phyloP scores from a whole-genome alignment of 2,329 filamentous ascomycete species.

The Diplodia corticola region DNA sequence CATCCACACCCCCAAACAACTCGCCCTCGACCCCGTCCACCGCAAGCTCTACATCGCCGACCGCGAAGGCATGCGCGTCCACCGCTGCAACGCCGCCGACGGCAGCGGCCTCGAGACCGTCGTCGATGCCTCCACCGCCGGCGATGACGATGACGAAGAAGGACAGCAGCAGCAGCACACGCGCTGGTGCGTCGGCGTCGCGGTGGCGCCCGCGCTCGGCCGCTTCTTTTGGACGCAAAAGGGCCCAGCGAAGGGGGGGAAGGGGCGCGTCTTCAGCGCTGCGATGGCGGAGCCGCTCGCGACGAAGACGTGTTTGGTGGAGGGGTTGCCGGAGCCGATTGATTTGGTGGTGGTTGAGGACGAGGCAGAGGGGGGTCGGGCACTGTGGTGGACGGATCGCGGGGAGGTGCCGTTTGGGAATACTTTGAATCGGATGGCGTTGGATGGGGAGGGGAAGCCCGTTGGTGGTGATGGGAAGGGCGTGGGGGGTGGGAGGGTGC shows the following conservation, averaged over 20 bases:
- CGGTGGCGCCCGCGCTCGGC: conserved; percentile 45
- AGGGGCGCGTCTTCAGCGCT: conserved; percentile 57
- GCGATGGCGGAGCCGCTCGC: conserved; percentile 44
- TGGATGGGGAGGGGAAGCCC: background rate
- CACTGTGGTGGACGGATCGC: conserved; percentile 64
- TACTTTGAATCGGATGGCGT: conserved; percentile 48
- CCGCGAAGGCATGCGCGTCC: conserved; percentile 44
- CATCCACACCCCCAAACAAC: conserved; percentile 53
- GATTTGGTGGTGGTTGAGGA: no score
- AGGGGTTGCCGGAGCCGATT: conserved; percentile 52
- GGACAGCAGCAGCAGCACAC: conserved; percentile 33
- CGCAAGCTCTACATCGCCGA: conserved; percentile 45
- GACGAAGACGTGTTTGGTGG: conserved; percentile 41
- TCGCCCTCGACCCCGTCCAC: conserved; percentile 35
- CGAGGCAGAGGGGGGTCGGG: no score
- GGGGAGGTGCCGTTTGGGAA: conserved; percentile 60
- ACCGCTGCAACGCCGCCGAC: conserved; percentile 37
- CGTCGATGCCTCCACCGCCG: conserved; percentile 36
- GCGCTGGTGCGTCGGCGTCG: conserved; percentile 59
- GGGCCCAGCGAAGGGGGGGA: conserved; percentile 52
- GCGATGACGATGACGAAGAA: conserved; percentile 28
- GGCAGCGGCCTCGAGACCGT: conserved; percentile 41
- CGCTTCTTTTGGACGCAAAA: conserved; percentile 64
- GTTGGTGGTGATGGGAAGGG: background rate
- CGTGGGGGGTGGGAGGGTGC: background rate